Percentiles rank a stretch among this genome's conserved stretches.
These are phyloP conservation scores for Psilocybe cubensis DNA, from an alignment of 768 basidiomycete species.

Conservation along the genomic window DNA sequence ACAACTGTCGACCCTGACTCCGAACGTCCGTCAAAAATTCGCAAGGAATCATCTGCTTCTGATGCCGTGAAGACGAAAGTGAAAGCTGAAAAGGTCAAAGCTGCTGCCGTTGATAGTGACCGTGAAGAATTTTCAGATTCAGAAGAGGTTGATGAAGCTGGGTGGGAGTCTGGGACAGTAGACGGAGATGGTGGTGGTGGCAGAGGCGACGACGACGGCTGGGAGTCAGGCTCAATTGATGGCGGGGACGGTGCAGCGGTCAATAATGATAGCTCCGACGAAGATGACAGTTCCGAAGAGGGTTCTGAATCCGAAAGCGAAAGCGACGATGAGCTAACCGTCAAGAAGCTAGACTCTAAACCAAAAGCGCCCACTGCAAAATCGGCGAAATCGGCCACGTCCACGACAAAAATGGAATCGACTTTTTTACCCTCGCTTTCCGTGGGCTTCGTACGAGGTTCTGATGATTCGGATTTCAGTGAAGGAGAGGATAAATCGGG, in stretches of 20 bases:
- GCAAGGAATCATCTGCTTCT: slow-evolving; percentile 22
- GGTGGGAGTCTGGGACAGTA: slow-evolving; percentile 41
- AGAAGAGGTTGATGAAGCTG: slow-evolving; percentile 23
- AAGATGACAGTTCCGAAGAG: slow-evolving; percentile 18
- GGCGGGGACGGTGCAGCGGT: slow-evolving; percentile 29
- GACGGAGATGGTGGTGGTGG: slow-evolving; percentile 29
- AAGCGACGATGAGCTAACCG: slow-evolving; percentile 36
- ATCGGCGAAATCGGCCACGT: slow-evolving; percentile 6
- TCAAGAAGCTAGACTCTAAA: slow-evolving; percentile 23
- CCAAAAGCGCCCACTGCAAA: slow-evolving; percentile 15
- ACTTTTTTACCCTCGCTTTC: slow-evolving; percentile 87
- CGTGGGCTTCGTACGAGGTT: slow-evolving; percentile 82
- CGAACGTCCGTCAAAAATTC: slow-evolving; percentile 25
- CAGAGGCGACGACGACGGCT: slow-evolving; percentile 23
- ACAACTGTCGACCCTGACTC: background rate
- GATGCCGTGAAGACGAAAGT: background rate
- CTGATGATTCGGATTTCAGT: slow-evolving; percentile 77
- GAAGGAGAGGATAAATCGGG: slow-evolving; percentile 61
- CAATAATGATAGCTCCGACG: slow-evolving; percentile 45
- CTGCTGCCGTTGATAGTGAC: background rate
- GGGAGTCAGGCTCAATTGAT: slow-evolving; percentile 40
- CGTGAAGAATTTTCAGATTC: slow-evolving; percentile 13
- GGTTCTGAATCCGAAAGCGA: slow-evolving; percentile 26
- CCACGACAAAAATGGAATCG: slow-evolving; percentile 24
- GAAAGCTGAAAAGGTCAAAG: background rate